Evolutionary conservation across 1,139 yeast genomes (phyloP).

Genomic region (Meyerozyma sp.): DNA sequence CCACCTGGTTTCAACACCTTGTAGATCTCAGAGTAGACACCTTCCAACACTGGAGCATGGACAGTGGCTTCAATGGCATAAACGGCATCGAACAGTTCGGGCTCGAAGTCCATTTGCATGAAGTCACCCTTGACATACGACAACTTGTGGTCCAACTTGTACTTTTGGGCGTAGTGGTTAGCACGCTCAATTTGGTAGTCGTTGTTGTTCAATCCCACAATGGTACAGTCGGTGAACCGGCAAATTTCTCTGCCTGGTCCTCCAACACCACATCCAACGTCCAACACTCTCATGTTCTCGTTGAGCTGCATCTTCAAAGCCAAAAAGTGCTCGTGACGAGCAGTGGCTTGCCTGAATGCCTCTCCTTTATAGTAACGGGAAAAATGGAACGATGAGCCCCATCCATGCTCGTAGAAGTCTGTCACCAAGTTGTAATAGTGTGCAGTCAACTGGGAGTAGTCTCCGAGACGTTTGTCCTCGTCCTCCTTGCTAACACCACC

Average conservation of each 20-base stretch:
- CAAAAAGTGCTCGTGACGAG: slow-evolving; percentile 94
- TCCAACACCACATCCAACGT: slow-evolving; percentile 99
- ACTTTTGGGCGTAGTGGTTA: slow-evolving; percentile 66
- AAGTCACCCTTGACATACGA: slow-evolving; percentile 94
- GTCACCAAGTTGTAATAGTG: slow-evolving; percentile 96
- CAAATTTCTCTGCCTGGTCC: slow-evolving; percentile 98
- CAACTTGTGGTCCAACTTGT: slow-evolving; percentile 66
- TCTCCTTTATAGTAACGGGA: slow-evolving; percentile 92
- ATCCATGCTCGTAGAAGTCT: slow-evolving; percentile 93
- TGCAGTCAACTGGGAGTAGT: slow-evolving; percentile 86
- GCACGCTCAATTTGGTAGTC: slow-evolving; percentile 97
- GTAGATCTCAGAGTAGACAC: slow-evolving; percentile 92
- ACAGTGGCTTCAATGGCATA: slow-evolving; percentile 98
- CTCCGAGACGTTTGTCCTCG: slow-evolving; percentile 69
- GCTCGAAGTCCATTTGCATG: slow-evolving; percentile 97
- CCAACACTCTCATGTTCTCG: slow-evolving; percentile 83
- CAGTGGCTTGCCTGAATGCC: slow-evolving; percentile 89
- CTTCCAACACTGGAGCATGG: slow-evolving; percentile 95
- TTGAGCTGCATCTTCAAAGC: slow-evolving; percentile 80
- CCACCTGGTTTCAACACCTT: slow-evolving; percentile 98
- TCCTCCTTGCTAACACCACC: slow-evolving; percentile 75
- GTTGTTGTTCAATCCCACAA: slow-evolving; percentile 92
- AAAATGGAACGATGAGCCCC: slow-evolving; percentile 99
- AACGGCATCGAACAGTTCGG: slow-evolving; percentile 88
- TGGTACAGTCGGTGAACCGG: slow-evolving; percentile 80